These are phyloP conservation scores for Microcos paniculata DNA, from an alignment of 345 rosid genomes.

Conservation along the genomic window DNA sequence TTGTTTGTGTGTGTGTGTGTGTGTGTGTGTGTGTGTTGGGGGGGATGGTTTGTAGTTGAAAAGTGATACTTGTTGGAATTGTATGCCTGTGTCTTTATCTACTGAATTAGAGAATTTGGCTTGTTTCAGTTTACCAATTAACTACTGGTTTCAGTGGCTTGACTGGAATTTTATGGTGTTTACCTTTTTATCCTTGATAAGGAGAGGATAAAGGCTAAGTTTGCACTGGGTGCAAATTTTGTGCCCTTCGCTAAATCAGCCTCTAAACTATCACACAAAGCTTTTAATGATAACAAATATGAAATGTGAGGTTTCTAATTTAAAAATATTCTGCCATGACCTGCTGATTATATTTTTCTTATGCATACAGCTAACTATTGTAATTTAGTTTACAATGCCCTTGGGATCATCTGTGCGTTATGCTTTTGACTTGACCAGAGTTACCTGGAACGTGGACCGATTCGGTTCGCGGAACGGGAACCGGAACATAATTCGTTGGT, in stretches of 20 bases:
- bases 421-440: conserved; percentile 14
- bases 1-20: too few relatives aligned
- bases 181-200: neutral
- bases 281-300: neutral
- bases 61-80: neutral
- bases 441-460: too few relatives aligned
- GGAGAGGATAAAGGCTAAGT: neutral
- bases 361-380: neutral
- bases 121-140: neutral
- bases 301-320: neutral
- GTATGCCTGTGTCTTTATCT: neutral
- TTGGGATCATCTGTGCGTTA: neutral
- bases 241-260: neutral
- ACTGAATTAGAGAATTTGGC: neutral
- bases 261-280: neutral
- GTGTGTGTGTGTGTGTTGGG: too few relatives aligned
- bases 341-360: neutral
- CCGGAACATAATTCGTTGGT: too few relatives aligned
- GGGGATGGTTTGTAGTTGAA: neutral
- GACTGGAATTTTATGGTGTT: neutral
- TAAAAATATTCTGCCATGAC: neutral
- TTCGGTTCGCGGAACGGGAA: too few relatives aligned
- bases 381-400: neutral
- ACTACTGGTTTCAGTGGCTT: too few relatives aligned
- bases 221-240: neutral